phyloP scores from a whole-genome alignment of 495 filamentous ascomycete genomes.

The Astrothelium subdiscretum region DNA sequence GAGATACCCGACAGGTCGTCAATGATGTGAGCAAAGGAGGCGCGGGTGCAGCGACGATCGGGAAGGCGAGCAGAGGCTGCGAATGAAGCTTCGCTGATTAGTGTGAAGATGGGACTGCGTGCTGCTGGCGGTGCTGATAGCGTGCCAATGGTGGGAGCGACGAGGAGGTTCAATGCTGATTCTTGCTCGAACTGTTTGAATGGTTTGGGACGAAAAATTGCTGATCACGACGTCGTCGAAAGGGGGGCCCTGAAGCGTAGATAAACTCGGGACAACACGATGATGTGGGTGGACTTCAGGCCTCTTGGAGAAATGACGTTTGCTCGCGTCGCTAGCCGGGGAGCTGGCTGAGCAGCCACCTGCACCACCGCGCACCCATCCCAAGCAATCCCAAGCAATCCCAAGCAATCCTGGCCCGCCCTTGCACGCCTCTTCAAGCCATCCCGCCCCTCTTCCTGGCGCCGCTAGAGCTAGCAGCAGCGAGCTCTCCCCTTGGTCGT shows the following conservation, averaged over 20 bases:
- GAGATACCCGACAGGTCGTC: background rate
- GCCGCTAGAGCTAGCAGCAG: too few species aligned
- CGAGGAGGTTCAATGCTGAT: background rate
- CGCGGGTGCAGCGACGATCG: background rate
- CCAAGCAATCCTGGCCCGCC: background rate
- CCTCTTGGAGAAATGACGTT: constrained; percentile 2
- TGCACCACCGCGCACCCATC: background rate
- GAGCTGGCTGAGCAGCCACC: background rate
- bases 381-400: background rate
- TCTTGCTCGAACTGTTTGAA: too few species aligned
- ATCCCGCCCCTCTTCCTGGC: background rate
- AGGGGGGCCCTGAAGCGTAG: background rate
- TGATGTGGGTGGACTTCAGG: constrained; percentile 2
- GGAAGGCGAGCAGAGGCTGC: background rate
- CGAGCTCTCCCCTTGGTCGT: too few species aligned
- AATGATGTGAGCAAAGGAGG: too few species aligned
- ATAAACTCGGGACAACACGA: constrained; percentile 3
- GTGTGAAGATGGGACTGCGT: background rate
- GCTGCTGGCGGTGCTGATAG: background rate
- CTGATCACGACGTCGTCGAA: constrained; percentile 3
- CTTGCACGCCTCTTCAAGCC: background rate
- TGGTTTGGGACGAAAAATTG: constrained; percentile 1
- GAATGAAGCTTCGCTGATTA: too few species aligned
- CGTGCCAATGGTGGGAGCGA: background rate
- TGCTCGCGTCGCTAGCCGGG: constrained; percentile 1